phyloP scores from a whole-genome alignment of 768 basidiomycete genomes.

The Lanmaoa rubissima region DNA sequence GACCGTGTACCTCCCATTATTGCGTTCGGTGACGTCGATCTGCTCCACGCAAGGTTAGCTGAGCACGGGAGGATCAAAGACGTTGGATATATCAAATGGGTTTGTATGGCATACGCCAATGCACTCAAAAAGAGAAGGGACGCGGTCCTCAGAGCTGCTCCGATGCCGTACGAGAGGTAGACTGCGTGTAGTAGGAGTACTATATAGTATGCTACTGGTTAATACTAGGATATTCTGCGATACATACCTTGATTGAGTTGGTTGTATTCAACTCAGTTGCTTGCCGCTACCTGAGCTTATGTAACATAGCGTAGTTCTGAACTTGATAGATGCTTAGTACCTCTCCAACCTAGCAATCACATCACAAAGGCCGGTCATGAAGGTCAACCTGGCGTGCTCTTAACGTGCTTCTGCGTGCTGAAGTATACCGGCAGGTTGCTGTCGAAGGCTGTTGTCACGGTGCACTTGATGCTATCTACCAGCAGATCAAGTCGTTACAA shows the following conservation, averaged over 20 bases:
- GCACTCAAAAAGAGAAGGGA: conserved; percentile 63
- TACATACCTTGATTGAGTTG: no score
- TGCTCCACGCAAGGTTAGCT: conserved; percentile 76
- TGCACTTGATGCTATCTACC: conserved; percentile 84
- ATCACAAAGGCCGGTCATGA: conserved; percentile 13
- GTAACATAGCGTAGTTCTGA: no score
- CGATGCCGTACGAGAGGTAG: conserved; percentile 3
- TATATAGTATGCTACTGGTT: background rate
- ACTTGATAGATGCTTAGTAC: no score
- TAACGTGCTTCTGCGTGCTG: background rate
- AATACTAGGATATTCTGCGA: background rate
- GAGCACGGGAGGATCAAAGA: conserved; percentile 40
- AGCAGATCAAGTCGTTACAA: conserved; percentile 64
- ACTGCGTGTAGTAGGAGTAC: background rate
- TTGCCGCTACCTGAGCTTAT: no score
- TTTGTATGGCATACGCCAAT: conserved; percentile 70
- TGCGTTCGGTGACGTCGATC: conserved; percentile 72
- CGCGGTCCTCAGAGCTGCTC: conserved; percentile 22
- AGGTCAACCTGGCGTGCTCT: conserved; percentile 13
- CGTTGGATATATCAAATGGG: conserved; percentile 69
- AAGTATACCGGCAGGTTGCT: conserved; percentile 56
- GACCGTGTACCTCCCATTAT: conserved; percentile 79
- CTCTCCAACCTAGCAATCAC: no score
- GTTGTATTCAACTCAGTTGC: no score
- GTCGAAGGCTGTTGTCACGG: conserved; percentile 97